Evolutionary conservation across 768 basidiomycete genomes (phyloP), one percentile per base, ranked within the genome.

Genomic region (Atractiella rhizophila): DNA sequence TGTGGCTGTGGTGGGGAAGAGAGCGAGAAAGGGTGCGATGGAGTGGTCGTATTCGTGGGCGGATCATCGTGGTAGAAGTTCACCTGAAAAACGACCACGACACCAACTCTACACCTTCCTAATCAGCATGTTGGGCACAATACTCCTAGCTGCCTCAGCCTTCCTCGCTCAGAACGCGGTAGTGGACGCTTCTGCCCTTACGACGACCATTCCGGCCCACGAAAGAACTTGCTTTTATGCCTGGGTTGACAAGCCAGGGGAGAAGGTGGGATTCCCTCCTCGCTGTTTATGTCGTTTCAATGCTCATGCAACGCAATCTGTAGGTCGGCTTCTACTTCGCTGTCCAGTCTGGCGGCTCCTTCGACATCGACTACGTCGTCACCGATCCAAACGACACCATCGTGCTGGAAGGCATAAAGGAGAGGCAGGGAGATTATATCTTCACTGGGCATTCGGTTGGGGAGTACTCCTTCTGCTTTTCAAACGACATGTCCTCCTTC

Each of bases 341-440:
- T 48, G 79, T 94, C 27, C 88, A 96, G 73, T 81, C 85, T 23
- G 88, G 88, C 34, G 88, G 88, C 44, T 76, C 81, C 1, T 94
- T 94, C 60, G 88, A 91, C 59, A 76, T 94, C 31, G 82, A 88
- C 65, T 91, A 76, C 56, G 74, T 80, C 47, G 68, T 94, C 49
- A 83, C 76, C 50, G 83, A 88, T 58, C 88, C 91, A 6, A 73
- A 71, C 44, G 78, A 81, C 54, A 80, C 74, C 57, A 63, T 86
- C 26, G 59, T 96, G 20, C 70, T 98, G 34, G 78, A 86, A 38
- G 91, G 85, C 39, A 62, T 68, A 50, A 71, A 75, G 21, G 88
- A 96, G 54, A 74, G 80, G 25, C 83, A 91, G 49, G 91, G 91
- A 26, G 91, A 98, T 70, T 96, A 76, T 54, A 81, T 98, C 40